A percentile compares a stretch with the other conserved stretches of the same genome.
phyloP scores from a whole-genome alignment of 305 asterid species.

The Fraxinus xanthoxyloides region DNA sequence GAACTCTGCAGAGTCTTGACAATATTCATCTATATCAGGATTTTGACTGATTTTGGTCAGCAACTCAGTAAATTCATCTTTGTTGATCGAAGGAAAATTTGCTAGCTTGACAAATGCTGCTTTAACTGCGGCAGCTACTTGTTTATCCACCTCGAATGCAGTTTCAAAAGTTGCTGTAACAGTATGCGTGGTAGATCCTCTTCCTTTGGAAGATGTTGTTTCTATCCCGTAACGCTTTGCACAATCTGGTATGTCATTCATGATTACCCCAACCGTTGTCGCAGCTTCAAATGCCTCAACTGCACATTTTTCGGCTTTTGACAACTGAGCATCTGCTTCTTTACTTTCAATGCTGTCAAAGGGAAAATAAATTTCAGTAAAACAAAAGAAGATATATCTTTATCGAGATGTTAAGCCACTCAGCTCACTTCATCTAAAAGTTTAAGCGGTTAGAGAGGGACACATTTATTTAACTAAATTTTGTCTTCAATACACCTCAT shows the following conservation, averaged over 20 bases:
- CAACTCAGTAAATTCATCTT: slow-evolving; percentile 73
- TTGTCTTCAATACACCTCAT: not conserved
- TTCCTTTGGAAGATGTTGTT: slow-evolving; percentile 42
- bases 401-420: not conserved
- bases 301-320: slow-evolving; percentile 59
- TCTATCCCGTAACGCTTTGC: slow-evolving; percentile 55
- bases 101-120: slow-evolving; percentile 78
- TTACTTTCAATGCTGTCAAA: slow-evolving; percentile 66
- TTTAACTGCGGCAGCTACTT: slow-evolving; percentile 85
- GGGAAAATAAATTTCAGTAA: slow-evolving; percentile 7
- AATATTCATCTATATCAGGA: slow-evolving; percentile 58
- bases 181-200: slow-evolving; percentile 47
- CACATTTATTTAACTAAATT: not conserved
- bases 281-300: slow-evolving; percentile 85
- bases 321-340: slow-evolving; percentile 66
- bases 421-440: not conserved
- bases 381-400: not conserved
- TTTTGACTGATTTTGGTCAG: slow-evolving; percentile 73
- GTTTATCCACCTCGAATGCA: slow-evolving; percentile 89
- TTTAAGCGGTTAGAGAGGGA: not conserved
- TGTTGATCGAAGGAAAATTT: slow-evolving; percentile 55
- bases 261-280: slow-evolving; percentile 62
- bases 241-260: slow-evolving; percentile 57
- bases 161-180: slow-evolving; percentile 82
- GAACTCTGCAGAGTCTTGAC: slow-evolving; percentile 28